Conservation (phyloP, 2,329 filamentous ascomycete species). For the Didymosphaeria variabile region DNA sequence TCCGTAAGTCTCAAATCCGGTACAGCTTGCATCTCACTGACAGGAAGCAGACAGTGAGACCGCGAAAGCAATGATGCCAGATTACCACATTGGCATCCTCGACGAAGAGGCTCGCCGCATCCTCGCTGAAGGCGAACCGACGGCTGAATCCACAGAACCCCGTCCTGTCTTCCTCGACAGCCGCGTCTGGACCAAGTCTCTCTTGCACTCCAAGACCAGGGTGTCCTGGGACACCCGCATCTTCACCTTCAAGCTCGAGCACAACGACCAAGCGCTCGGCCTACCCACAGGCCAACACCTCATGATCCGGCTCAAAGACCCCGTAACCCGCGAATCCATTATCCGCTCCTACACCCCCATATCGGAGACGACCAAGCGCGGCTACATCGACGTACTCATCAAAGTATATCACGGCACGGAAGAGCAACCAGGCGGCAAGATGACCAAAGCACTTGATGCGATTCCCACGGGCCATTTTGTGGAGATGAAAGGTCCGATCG, state of each 20-base stretch:
- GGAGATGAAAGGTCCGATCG: conserved; percentile 88
- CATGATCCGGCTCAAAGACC: conserved; percentile 81
- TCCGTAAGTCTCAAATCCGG: conserved; percentile 68
- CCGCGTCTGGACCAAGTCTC: conserved; percentile 76
- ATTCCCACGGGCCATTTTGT: conserved; percentile 76
- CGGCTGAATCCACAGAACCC: conserved; percentile 54
- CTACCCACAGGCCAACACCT: conserved; percentile 87
- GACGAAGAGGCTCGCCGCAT: conserved; percentile 66
- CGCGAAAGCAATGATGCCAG: conserved; percentile 87
- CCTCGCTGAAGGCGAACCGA: conserved; percentile 60
- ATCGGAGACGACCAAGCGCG: conserved; percentile 68
- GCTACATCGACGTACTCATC: conserved; percentile 77
- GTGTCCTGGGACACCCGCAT: conserved; percentile 82
- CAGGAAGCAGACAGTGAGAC: conserved; percentile 78
- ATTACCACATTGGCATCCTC: conserved; percentile 84
- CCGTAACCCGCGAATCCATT: conserved; percentile 73
- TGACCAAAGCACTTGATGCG: conserved; percentile 81
- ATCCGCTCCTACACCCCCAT: conserved; percentile 90
- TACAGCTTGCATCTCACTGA: conserved; percentile 31
- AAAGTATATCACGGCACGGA: conserved; percentile 79
- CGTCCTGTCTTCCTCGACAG: conserved; percentile 74
- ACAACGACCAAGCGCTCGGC: conserved; percentile 74
- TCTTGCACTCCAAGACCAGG: conserved; percentile 71
- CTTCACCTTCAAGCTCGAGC: conserved; percentile 82
- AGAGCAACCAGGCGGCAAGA: conserved; percentile 72